phyloP scores from a whole-genome alignment of 257 asterid genomes.

The Jaltomata sinuosa region DNA sequence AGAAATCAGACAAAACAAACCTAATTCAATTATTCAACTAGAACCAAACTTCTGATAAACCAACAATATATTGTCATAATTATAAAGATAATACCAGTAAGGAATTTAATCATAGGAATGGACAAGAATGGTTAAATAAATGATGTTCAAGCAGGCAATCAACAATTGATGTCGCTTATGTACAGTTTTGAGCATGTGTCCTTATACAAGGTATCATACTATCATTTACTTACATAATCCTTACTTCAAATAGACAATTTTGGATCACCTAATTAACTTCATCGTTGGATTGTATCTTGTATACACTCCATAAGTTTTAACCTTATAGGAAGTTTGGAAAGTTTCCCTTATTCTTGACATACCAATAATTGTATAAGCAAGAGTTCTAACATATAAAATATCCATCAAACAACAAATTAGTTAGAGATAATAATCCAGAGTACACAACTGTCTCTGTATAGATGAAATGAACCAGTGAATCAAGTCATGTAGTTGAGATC shows the following conservation, averaged over 20 bases:
- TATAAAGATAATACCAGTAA: background rate
- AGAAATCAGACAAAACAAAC: background rate
- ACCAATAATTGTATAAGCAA: background rate
- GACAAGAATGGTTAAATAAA: background rate
- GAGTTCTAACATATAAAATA: background rate
- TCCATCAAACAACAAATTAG: background rate
- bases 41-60: background rate
- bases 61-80: background rate
- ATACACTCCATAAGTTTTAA: background rate
- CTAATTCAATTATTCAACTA: background rate
- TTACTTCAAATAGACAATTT: background rate
- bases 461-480: background rate
- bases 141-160: background rate
- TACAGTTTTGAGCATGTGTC: background rate
- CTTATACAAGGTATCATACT: background rate
- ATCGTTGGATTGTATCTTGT: background rate
- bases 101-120: background rate
- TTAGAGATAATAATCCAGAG: background rate
- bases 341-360: background rate
- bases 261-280: background rate
- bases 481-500: background rate
- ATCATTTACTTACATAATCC: background rate
- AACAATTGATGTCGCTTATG: background rate
- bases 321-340: background rate
- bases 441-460: background rate